Conservation (phyloP, 306 rosid genomes). For the Dalbergia cultrata region DNA sequence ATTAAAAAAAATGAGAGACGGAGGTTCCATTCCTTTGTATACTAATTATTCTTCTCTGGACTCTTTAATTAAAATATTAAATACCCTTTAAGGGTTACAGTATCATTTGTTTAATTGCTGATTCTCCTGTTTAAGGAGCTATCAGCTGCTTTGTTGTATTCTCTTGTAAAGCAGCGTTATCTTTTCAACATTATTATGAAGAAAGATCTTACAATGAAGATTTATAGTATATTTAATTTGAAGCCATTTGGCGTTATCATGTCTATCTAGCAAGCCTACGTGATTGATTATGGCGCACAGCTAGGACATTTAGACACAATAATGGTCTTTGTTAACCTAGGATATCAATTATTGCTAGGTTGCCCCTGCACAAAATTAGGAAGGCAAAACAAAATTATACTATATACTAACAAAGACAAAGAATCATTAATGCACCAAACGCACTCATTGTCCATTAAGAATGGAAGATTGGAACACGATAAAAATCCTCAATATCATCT, state of each 20-base stretch:
- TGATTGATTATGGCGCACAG: constrained; percentile 56
- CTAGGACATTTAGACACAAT: constrained; percentile 52
- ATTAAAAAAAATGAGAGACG: neutral
- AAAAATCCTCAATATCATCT: constrained; percentile 24
- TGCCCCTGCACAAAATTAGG: constrained; percentile 33
- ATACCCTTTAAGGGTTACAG: neutral
- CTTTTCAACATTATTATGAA: constrained; percentile 28
- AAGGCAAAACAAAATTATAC: constrained; percentile 8
- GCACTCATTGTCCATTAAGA: constrained; percentile 49
- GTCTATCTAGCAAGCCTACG: constrained; percentile 54
- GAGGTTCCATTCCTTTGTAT: constrained; percentile 28
- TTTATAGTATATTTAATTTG: constrained; percentile 38
- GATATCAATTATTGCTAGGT: constrained; percentile 60
- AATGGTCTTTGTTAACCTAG: constrained; percentile 51
- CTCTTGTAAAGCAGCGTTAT: constrained; percentile 41
- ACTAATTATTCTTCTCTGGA: constrained; percentile 20
- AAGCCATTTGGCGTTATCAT: constrained; percentile 53
- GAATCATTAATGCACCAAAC: constrained; percentile 46
- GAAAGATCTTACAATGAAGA: constrained; percentile 46
- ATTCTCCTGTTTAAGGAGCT: constrained; percentile 33
- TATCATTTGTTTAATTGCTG: constrained; percentile 19
- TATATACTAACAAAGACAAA: constrained; percentile 14
- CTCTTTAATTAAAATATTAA: constrained; percentile 12
- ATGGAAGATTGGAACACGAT: constrained; percentile 29
- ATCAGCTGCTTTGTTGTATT: constrained; percentile 38